Evolutionary conservation across 108 stramenopile genomes (phyloP).

Genomic region (Skeletonema potamos): DNA sequence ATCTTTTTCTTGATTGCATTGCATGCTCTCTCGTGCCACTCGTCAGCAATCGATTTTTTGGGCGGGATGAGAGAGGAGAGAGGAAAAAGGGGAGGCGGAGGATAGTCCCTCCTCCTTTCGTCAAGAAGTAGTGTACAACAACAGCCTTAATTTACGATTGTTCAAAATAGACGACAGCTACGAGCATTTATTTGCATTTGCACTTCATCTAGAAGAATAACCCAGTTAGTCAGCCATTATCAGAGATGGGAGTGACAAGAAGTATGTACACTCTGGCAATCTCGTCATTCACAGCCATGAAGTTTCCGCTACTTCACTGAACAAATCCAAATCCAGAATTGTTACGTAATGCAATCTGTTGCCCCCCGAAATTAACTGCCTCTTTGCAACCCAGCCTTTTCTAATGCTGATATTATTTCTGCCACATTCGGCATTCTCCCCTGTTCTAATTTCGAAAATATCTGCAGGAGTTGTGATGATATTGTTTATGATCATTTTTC

Average conservation of each 20-base stretch:
- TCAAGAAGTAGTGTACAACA: not conserved
- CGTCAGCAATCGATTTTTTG: too few relatives aligned
- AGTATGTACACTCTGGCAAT: slow-evolving; percentile 4
- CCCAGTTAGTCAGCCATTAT: not conserved
- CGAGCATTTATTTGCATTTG: not conserved
- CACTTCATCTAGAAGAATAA: not conserved
- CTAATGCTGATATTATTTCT: slow-evolving; percentile 31
- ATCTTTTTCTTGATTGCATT: too few relatives aligned
- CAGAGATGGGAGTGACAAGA: slow-evolving; percentile 1
- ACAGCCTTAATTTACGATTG: not conserved
- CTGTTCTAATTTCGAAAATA: slow-evolving; percentile 44
- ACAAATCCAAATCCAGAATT: not conserved
- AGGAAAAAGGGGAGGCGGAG: too few relatives aligned
- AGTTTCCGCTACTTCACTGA: slow-evolving; percentile 10
- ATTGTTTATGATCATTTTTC: too few relatives aligned
- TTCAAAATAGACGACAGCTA: not conserved
- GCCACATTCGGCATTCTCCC: slow-evolving; percentile 44
- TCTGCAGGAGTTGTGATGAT: slow-evolving; percentile 4
- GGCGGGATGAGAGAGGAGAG: too few relatives aligned
- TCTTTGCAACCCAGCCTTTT: slow-evolving; percentile 31
- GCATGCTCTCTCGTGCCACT: too few relatives aligned
- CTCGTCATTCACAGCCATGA: slow-evolving; percentile 42
- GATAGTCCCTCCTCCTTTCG: too few relatives aligned
- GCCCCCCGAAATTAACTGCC: not conserved
- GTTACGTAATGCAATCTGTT: not conserved